These are phyloP conservation scores for Heimioporus punctisporus DNA, from an alignment of 1,284 basidiomycete genomes.

Conservation along the genomic window DNA sequence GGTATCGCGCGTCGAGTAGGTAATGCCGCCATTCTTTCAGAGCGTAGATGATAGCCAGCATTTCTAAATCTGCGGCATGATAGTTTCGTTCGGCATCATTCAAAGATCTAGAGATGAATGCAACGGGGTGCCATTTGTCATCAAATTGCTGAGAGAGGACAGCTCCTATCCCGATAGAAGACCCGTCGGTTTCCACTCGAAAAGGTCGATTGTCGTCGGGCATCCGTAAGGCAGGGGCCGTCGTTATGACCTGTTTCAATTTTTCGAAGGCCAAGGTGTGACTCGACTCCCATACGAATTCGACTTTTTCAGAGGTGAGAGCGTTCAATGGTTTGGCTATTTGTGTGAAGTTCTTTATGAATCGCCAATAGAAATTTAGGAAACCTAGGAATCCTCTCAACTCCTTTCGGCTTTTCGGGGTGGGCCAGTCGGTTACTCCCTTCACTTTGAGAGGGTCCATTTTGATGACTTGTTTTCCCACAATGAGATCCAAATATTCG, in stretches of 20 bases:
- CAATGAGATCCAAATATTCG: conserved; percentile 32
- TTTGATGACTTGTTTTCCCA: conserved; percentile 19
- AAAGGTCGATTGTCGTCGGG: no score
- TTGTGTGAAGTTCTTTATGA: conserved; percentile 39
- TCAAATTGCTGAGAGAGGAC: neutral
- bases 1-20: neutral
- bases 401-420: conserved; percentile 29
- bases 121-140: neutral
- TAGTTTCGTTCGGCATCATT: neutral
- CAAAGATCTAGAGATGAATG: neutral
- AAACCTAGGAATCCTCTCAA: conserved; percentile 11
- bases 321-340: conserved; percentile 32
- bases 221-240: no score
- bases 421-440: conserved; percentile 37
- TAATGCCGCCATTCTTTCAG: neutral
- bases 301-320: conserved; percentile 12
- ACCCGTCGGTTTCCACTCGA: no score
- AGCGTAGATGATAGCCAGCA: neutral
- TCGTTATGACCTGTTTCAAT: no score
- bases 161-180: neutral
- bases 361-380: conserved; percentile 36
- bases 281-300: neutral
- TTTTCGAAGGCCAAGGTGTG: neutral
- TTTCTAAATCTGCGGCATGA: neutral
- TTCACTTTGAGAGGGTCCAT: conserved; percentile 44